Evolutionary conservation across 2,329 filamentous ascomycete species (phyloP).

Genomic region (Plenodomus tracheiphilus): DNA sequence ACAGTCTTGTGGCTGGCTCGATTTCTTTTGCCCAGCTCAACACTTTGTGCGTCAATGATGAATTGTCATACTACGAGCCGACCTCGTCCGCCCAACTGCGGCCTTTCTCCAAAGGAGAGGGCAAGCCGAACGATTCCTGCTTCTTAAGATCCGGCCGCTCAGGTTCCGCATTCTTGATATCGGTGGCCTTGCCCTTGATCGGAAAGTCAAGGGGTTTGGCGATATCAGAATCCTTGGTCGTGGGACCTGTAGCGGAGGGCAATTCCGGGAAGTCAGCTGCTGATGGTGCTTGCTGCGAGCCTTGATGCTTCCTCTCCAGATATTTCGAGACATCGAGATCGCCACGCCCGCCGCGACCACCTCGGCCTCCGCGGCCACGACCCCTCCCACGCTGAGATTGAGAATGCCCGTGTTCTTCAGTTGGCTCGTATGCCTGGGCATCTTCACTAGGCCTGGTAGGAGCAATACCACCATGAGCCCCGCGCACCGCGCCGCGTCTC

Average conservation of each 20-base stretch:
- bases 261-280: conserved; percentile 53
- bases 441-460: conserved; percentile 30
- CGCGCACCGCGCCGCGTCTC: conserved; percentile 52
- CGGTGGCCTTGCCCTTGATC: conserved; percentile 18
- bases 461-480: conserved; percentile 56
- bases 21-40: not conserved
- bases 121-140: conserved; percentile 38
- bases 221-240: not conserved
- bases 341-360: conserved; percentile 35
- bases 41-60: conserved; percentile 9
- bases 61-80: conserved; percentile 25
- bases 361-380: conserved; percentile 39
- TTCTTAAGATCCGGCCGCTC: conserved; percentile 34
- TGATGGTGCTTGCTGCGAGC: conserved; percentile 38
- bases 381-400: conserved; percentile 31
- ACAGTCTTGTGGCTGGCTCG: not conserved
- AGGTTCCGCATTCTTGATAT: conserved; percentile 22
- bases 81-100: conserved; percentile 53
- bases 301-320: conserved; percentile 15
- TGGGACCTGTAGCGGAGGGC: conserved; percentile 23
- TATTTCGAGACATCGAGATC: conserved; percentile 19
- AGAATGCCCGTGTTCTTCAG: conserved; percentile 19
- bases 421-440: conserved; percentile 16
- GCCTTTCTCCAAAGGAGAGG: conserved; percentile 33
- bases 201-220: not conserved